A percentile compares a stretch with the other conserved stretches of the same genome.
phyloP scores from a whole-genome alignment of 371 early-diverging fungal genomes.

The Lichtheimia ramosa region DNA sequence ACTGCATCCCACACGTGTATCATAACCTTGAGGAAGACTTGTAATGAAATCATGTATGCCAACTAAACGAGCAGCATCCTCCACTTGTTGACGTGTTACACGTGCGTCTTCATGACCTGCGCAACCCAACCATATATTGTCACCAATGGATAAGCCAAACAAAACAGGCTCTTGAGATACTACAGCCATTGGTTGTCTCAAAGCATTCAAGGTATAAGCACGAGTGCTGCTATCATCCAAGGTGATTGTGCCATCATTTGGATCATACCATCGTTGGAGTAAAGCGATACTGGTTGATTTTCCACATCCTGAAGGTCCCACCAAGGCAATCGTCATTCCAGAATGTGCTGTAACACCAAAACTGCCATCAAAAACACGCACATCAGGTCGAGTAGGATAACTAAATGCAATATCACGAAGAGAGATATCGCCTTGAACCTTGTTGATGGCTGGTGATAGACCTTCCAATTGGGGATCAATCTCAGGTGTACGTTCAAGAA shows the following conservation, averaged over 20 bases:
- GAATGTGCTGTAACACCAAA: conserved; percentile 68
- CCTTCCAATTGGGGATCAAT: conserved; percentile 58
- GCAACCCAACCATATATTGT: conserved; percentile 74
- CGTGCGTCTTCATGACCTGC: conserved; percentile 32
- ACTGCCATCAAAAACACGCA: conserved; percentile 69
- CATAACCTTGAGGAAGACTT: conserved; percentile 69
- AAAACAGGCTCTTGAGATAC: conserved; percentile 89
- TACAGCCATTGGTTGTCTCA: conserved; percentile 74
- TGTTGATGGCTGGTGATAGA: too few species aligned
- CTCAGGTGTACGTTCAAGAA: conserved; percentile 65
- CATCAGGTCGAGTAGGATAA: conserved; percentile 73
- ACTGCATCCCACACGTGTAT: conserved; percentile 66
- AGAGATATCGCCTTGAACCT: conserved; percentile 34
- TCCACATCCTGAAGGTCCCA: conserved; percentile 83
- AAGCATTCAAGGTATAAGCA: conserved; percentile 53
- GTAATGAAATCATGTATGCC: conserved; percentile 80
- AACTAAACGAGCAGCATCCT: conserved; percentile 57
- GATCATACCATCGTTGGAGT: conserved; percentile 89
- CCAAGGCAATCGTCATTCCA: conserved; percentile 81
- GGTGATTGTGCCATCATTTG: conserved; percentile 51
- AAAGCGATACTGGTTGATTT: conserved; percentile 82
- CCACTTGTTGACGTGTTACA: conserved; percentile 57
- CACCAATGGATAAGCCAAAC: conserved; percentile 74
- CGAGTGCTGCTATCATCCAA: conserved; percentile 68
- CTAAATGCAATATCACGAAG: conserved; percentile 68